Evolutionary conservation across 2,329 filamentous ascomycete species (phyloP), one percentile per base, ranked within the genome.

Genomic region (Ophiostoma triangulosporum): DNA sequence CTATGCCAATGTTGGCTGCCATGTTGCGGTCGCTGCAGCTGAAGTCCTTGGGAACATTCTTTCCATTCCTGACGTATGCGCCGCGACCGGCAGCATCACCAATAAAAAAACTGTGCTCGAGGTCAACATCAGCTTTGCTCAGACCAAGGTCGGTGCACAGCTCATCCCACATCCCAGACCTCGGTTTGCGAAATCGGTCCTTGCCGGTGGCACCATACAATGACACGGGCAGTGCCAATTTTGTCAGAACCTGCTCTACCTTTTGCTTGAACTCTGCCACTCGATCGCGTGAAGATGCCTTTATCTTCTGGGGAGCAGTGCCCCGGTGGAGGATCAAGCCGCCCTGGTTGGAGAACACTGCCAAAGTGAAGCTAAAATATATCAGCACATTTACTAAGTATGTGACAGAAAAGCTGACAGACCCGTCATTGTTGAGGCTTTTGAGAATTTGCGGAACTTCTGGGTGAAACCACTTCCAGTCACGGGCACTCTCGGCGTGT

Each of bases 391-490:
- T 7, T 7, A n/a, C 24, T 27, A 15, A n/a, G n/a, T 45, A 27
- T 7, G 24, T 27, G 6, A 27, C 22, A 27, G 6, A 27, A n/a
- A 45, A 4, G 20, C 15, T 51, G 33, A 58, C 68, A 46, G 68
- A 86, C 77, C 82, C 88, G 60, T 93, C 78, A 11, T 79, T 71
- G 62, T 88, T 77, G 2, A 97, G 72, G 56, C 81, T 71, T 59
- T 76, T 78, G 17, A 98, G 66, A 51, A 71, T 78, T 0, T 66
- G 68, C 1, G 88, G 88, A 0, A 97, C 86, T 17, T 69, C 74
- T 14, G 69, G 61, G 65, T 94, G 72, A 88, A 89, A 97, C 93
- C 93, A 98, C 66, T 87, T 88, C 93, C 93, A 98, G 64, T 97
- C 91, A 4, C 73, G 72, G 0, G 82, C 78, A 59, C 81, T 78